phyloP scores from a whole-genome alignment of 352 stramenopile species.

The Phytophthora megakarya region DNA sequence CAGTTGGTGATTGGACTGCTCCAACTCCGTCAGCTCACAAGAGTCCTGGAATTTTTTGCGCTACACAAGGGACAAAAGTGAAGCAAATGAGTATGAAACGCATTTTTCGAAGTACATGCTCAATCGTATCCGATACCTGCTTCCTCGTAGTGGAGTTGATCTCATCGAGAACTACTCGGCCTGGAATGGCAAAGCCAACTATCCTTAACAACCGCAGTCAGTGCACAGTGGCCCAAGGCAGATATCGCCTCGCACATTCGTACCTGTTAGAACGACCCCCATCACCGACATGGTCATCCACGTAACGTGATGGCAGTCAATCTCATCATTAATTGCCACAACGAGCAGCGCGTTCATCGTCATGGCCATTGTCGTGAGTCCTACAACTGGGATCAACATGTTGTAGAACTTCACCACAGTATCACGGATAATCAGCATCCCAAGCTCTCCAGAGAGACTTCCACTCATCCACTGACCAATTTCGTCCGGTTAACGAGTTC shows the following conservation, averaged over 20 bases:
- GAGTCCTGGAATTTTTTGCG: constrained; percentile 52
- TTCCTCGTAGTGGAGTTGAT: constrained; percentile 55
- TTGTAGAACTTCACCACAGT: constrained; percentile 46
- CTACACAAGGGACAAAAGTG: neutral
- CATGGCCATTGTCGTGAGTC: constrained; percentile 56
- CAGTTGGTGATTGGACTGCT: constrained; percentile 73
- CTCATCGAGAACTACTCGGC: constrained; percentile 62
- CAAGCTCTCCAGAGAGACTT: no score
- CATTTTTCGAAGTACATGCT: neutral
- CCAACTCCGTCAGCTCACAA: constrained; percentile 46
- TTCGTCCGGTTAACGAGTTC: constrained; percentile 56
- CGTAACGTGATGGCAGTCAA: constrained; percentile 73
- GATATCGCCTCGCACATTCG: no score
- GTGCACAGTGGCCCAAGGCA: no score
- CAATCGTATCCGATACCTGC: constrained; percentile 52
- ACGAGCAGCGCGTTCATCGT: constrained; percentile 56
- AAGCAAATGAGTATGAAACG: neutral
- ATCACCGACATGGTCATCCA: constrained; percentile 76
- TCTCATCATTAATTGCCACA: constrained; percentile 45
- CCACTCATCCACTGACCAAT: constrained; percentile 25
- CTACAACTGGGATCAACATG: constrained; percentile 58
- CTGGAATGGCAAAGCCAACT: constrained; percentile 70
- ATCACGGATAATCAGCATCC: neutral
- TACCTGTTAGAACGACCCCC: constrained; percentile 63
- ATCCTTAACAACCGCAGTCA: neutral